Evolutionary conservation across 768 basidiomycete genomes (phyloP).

Genomic region (Saitozyma sp.): DNA sequence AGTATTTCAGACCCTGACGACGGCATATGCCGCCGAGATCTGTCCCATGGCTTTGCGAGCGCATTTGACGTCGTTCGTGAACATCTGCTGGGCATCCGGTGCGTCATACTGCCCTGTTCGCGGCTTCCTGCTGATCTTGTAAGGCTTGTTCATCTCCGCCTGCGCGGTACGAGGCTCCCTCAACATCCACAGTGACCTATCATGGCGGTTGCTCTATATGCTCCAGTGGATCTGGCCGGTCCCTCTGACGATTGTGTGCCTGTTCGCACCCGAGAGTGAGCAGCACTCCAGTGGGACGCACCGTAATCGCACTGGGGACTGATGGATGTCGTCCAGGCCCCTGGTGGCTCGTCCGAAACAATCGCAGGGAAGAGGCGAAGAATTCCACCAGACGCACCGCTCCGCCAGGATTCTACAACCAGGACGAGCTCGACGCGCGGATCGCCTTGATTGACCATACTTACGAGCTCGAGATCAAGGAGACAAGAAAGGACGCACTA

Average conservation of each 20-base stretch:
- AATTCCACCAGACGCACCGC: constrained; percentile 12
- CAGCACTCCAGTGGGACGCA: not conserved
- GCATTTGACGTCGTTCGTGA: constrained; percentile 25
- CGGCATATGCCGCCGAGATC: constrained; percentile 46
- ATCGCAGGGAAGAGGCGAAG: constrained; percentile 25
- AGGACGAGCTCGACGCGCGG: constrained; percentile 36
- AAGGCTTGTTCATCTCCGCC: constrained; percentile 16
- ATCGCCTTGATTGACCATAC: constrained; percentile 53
- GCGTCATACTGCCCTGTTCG: constrained; percentile 29
- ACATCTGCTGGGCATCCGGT: constrained; percentile 30
- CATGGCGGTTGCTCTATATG: constrained; percentile 24
- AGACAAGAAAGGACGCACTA: constrained; percentile 42
- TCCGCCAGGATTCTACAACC: constrained; percentile 16
- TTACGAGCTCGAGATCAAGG: constrained; percentile 47
- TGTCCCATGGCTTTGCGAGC: constrained; percentile 27
- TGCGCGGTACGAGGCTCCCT: constrained; percentile 29
- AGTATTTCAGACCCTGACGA: constrained; percentile 13
- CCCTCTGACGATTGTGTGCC: constrained; percentile 16
- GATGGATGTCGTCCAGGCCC: too few relatives aligned
- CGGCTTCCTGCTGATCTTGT: constrained; percentile 1
- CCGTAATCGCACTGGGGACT: not conserved
- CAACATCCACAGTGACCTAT: constrained; percentile 24
- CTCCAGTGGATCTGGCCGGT: too few relatives aligned
- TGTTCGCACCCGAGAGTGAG: constrained; percentile 25
- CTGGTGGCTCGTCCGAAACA: constrained; percentile 50